Evolutionary conservation across 2,329 filamentous ascomycete species (phyloP).

Genomic region (Aureobasidium mangrovei): DNA sequence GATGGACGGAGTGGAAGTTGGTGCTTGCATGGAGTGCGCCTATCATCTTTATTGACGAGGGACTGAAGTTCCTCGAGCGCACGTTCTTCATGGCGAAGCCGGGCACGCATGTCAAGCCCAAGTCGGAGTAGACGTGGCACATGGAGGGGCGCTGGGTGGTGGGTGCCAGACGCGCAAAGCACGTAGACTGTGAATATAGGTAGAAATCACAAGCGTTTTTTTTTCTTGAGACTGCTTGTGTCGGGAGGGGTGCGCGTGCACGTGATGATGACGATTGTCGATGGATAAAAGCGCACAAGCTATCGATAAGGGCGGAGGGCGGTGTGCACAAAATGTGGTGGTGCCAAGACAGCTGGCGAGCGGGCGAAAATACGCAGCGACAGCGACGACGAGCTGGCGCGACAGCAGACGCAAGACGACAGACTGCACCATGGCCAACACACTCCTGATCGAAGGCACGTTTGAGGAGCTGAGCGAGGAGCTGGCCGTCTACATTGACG

Average conservation of each 20-base stretch:
- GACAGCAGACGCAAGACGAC: background rate
- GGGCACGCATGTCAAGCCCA: conserved; percentile 11
- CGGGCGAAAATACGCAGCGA: conserved; percentile 2
- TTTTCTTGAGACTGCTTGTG: too few species aligned
- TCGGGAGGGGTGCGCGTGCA: too few species aligned
- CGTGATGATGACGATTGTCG: too few species aligned
- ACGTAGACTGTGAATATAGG: too few species aligned
- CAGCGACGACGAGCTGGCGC: background rate
- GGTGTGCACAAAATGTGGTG: background rate
- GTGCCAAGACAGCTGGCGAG: background rate
- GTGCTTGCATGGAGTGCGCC: conserved; percentile 81
- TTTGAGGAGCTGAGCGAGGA: conserved; percentile 91
- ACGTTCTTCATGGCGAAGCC: conserved; percentile 26
- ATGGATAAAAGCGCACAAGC: too few species aligned
- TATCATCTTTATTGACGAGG: conserved; percentile 80
- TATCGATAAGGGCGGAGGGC: too few species aligned
- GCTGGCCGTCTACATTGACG: conserved; percentile 88
- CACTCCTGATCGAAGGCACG: conserved; percentile 67
- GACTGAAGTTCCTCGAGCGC: conserved; percentile 67
- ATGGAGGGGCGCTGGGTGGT: too few species aligned
- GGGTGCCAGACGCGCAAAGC: too few species aligned
- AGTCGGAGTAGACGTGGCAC: conserved; percentile 13
- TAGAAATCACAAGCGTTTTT: too few species aligned
- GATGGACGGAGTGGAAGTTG: conserved; percentile 83
- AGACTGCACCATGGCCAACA: conserved; percentile 14